Conservation (phyloP, 2,329 filamentous ascomycete genomes). For the Fusarium praegraminearum region DNA sequence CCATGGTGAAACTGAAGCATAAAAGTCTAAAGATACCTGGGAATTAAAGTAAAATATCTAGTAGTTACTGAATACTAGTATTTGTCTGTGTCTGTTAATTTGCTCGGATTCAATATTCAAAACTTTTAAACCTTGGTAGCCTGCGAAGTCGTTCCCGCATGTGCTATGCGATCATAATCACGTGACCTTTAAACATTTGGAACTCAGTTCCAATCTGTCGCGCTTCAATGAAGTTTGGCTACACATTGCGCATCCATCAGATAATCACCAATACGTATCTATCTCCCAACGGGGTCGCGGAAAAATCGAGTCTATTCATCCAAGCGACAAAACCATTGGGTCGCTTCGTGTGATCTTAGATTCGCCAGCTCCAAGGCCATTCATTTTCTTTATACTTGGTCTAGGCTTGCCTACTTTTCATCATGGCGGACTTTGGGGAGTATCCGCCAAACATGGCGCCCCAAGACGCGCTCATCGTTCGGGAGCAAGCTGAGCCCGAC, state of each 20-base stretch:
- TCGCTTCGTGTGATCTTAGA: neutral
- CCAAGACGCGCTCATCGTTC: conserved; percentile 71
- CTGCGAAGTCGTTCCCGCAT: conserved; percentile 8
- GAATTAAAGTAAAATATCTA: neutral
- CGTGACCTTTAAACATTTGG: conserved; percentile 32
- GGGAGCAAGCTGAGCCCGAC: conserved; percentile 65
- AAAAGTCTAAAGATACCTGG: neutral
- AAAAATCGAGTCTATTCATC: neutral
- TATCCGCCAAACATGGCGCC: conserved; percentile 76
- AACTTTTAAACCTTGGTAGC: neutral
- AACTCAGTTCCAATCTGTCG: conserved; percentile 15
- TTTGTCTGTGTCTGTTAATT: neutral
- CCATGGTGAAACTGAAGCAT: neutral
- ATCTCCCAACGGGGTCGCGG: neutral
- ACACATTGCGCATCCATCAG: conserved; percentile 27
- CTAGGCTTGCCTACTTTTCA: conserved; percentile 24
- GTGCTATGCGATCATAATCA: conserved; percentile 33
- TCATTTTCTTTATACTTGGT: neutral
- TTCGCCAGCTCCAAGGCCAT: neutral
- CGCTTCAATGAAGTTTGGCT: conserved; percentile 15
- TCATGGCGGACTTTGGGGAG: conserved; percentile 71
- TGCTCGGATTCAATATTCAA: neutral
- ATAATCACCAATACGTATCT: neutral
- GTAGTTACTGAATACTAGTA: neutral
- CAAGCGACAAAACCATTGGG: neutral